Percentiles rank a stretch among this genome's conserved stretches.
phyloP scores from a whole-genome alignment of 2,329 filamentous ascomycete species.

The Diaporthe vaccinii region DNA sequence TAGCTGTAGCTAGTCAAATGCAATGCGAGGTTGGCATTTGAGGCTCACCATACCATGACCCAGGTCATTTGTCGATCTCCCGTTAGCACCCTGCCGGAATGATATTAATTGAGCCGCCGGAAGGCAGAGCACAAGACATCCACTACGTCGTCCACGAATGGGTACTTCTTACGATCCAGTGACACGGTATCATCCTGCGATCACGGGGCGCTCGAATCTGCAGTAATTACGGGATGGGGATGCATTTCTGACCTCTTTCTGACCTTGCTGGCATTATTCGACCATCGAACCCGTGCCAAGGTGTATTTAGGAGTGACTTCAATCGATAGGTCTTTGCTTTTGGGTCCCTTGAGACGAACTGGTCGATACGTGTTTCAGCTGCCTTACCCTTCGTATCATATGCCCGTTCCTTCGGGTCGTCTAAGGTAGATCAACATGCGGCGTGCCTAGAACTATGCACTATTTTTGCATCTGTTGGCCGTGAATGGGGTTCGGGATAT shows the following conservation, averaged over 20 bases:
- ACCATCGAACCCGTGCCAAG: not conserved
- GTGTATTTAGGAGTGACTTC: not conserved
- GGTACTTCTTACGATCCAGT: not conserved
- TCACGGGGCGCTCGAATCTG: not conserved
- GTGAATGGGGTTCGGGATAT: no score
- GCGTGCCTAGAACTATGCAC: not conserved
- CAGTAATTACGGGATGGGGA: not conserved
- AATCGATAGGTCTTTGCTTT: not conserved
- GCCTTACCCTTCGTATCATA: not conserved
- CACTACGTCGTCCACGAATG: not conserved
- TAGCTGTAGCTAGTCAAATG: slow-evolving; percentile 2
- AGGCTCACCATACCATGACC: not conserved
- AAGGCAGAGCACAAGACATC: not conserved
- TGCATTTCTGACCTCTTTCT: not conserved
- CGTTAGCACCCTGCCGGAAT: not conserved
- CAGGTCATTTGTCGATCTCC: slow-evolving; percentile 17
- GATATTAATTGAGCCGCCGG: not conserved
- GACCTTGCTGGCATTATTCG: not conserved
- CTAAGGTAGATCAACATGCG: no score
- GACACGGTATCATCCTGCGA: not conserved
- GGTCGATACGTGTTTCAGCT: not conserved
- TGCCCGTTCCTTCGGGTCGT: not conserved
- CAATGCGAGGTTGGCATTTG: not conserved
- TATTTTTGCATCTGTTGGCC: not conserved
- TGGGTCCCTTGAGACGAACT: no score